Evolutionary conservation across 768 basidiomycete species (phyloP), one percentile per base, ranked within the genome.

Genomic region (Lactifluus subvellereus): DNA sequence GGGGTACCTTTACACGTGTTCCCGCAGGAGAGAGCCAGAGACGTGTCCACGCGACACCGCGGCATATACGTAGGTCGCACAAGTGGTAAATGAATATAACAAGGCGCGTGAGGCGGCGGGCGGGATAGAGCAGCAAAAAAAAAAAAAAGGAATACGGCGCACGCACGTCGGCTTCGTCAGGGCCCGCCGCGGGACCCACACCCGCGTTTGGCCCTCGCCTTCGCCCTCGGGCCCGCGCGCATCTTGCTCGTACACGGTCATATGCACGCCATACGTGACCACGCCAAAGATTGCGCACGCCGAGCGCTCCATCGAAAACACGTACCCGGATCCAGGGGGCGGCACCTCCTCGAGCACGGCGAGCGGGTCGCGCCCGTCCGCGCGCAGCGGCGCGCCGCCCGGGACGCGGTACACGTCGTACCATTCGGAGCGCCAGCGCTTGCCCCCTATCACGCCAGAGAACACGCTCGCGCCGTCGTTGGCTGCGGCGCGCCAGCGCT

Each of bases 121-220:
- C 22, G 45, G 45, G 30, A 32, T 27, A 27, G 27, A 27, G 27
- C 27, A 27, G 27, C 27, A 49, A 33, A 11, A 16, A 20, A 49
- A 27, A n/a, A 33, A 48, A 48, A 61, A 47, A 47, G 0, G 30
- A 18, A 30, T 4, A 52, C 51, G 57, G 11, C 18, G 60, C 22
- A 79, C 86, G 66, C 69, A 93, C 89, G 94, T 98, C 68, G 85
- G 90, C 73, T 99, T 99, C 8, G 89, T 95, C 62, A 76, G 78
- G 1, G 92, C 82, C 14, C 97, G 81, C 9, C 86, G 88, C 1
- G 97, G 94, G 1, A 94, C 85, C 96, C 97, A 98, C 2, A 97
- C 76, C 63, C 76, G 79, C 71, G 88, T 72, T 38, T 68, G 65
- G 11, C 72, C 74, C 45, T 73, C 77, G 20, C 11, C 50, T 1